Base-by-base conservation (phyloP, 2,329 filamentous ascomycete species). In the Paraconiothyrium brasiliense region DNA sequence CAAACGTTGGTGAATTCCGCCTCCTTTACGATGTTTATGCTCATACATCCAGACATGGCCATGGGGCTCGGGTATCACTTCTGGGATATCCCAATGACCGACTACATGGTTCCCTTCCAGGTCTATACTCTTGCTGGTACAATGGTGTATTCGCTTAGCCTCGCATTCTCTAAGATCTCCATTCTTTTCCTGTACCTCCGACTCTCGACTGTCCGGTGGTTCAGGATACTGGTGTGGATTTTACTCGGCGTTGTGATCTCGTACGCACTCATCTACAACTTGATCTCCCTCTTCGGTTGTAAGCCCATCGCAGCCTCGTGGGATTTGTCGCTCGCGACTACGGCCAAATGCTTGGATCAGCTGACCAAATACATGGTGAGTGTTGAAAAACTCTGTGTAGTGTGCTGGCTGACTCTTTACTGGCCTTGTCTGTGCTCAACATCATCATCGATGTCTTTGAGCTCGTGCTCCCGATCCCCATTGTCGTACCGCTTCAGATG, bases 31-130 rank as follows among this genome's bases (percentile, higher is more conserved):
- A 16, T 22, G 4, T n/a, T 27, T 24, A n/a, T 39, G 27, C 49
- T 52, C 20, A 52, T 20, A 7, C 4, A 11, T 43, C 27, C 24
- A 60, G 52, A 61, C 30, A 61, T 64, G 56, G 24, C 30, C 2
- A 16, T 55, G 37, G 62, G 56, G 16, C 62, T 61, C 35, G 59
- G 62, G 2, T 64, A 64, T 30, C 52, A 59, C n/a, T 49, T 58
- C 5, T 64, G 62, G 51, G 62, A 64, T 8, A 56, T 61, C 3
- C 52, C 49, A 14, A 49, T 30, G 24, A 41, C 54, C 13, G 37
- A 46, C 20, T 64, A 30, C n/a, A 44, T 54, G 41, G 46, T 46
- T 8, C 16, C 46, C 14, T 61, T 61, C 30, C 52, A 54, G 20
- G 46, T 57, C 7, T 49, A 50, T 35, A 61, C 47, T n/a, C 56